phyloP scores from a whole-genome alignment of 768 basidiomycete species.

The Auriscalpium orientale region DNA sequence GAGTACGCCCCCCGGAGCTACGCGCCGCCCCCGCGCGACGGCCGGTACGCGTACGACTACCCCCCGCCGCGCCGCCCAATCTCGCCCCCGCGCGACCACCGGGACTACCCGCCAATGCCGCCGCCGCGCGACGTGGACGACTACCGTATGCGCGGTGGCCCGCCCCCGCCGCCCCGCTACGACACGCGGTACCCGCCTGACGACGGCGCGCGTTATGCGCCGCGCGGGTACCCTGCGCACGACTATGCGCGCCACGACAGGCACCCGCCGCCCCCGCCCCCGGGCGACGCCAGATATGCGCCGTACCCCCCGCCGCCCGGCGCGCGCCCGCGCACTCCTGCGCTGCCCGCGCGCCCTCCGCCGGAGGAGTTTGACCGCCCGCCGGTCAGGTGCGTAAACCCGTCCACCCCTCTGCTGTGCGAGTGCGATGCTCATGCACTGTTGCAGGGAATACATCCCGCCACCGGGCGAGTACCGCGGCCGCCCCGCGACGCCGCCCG shows the following conservation, averaged over 20 bases:
- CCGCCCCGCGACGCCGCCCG: constrained; percentile 19
- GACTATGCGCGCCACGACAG: constrained; percentile 53
- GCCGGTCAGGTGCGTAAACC: constrained; percentile 3
- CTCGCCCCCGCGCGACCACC: constrained; percentile 57
- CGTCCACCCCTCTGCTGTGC: no score
- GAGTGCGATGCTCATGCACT: no score
- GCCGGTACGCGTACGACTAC: constrained; percentile 51
- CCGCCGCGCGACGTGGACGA: constrained; percentile 61
- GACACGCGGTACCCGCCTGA: constrained; percentile 40
- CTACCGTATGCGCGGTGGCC: constrained; percentile 48
- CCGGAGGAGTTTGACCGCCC: constrained; percentile 28
- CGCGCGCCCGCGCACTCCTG: constrained; percentile 23
- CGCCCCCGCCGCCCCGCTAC: constrained; percentile 45
- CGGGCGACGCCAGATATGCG: constrained; percentile 33
- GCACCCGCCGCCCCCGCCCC: constrained; percentile 27
- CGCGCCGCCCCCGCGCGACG: constrained; percentile 26
- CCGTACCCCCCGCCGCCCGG: constrained; percentile 35
- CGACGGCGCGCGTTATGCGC: constrained; percentile 38
- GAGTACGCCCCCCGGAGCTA: constrained; percentile 41
- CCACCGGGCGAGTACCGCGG: constrained; percentile 14
- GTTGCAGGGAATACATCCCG: constrained; percentile 14
- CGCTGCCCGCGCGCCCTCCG: not conserved
- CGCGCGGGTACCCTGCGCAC: constrained; percentile 46
- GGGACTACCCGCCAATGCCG: constrained; percentile 52
- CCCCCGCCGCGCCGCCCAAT: constrained; percentile 45